phyloP scores from a whole-genome alignment of 2,329 filamentous ascomycete genomes.

The Coniella lustricola region DNA sequence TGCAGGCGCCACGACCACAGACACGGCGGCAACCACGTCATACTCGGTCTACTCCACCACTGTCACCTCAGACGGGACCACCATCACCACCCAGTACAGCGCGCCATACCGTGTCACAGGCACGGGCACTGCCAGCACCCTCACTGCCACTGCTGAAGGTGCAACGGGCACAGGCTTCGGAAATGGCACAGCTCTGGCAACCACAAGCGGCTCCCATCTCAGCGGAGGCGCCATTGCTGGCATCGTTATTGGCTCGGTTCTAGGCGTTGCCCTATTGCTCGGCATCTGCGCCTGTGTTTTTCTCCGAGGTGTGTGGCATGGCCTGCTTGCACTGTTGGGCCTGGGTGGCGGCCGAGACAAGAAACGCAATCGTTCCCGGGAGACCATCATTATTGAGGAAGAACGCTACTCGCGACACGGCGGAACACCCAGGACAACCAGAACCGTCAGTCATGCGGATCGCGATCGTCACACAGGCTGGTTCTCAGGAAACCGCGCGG shows the following conservation, averaged over 20 bases:
- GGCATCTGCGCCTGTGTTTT: conserved; percentile 72
- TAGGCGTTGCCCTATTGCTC: conserved; percentile 58
- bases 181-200: conserved; percentile 30
- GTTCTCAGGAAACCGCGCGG: conserved; percentile 20
- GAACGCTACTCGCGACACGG: conserved; percentile 51
- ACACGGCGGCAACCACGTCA: conserved; percentile 36
- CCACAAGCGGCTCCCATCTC: conserved; percentile 35
- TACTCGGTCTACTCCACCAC: conserved; percentile 18
- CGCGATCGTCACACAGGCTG: conserved; percentile 12
- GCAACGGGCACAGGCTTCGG: conserved; percentile 34
- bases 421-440: conserved; percentile 34
- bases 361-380: conserved; percentile 36
- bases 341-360: conserved; percentile 41
- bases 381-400: conserved; percentile 44
- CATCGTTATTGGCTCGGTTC: conserved; percentile 68
- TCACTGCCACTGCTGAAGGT: conserved; percentile 47
- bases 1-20: conserved; percentile 25
- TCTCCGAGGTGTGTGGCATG: conserved; percentile 54
- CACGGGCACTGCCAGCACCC: conserved; percentile 38
- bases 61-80: conserved; percentile 37
- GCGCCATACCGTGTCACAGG: conserved; percentile 45
- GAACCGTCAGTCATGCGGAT: conserved; percentile 38
- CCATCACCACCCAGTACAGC: conserved; percentile 49
- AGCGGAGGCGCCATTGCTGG: conserved; percentile 71
- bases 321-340: conserved; percentile 53